phyloP scores from a whole-genome alignment of 768 basidiomycete species.

The Hysterangium stoloniferum region DNA sequence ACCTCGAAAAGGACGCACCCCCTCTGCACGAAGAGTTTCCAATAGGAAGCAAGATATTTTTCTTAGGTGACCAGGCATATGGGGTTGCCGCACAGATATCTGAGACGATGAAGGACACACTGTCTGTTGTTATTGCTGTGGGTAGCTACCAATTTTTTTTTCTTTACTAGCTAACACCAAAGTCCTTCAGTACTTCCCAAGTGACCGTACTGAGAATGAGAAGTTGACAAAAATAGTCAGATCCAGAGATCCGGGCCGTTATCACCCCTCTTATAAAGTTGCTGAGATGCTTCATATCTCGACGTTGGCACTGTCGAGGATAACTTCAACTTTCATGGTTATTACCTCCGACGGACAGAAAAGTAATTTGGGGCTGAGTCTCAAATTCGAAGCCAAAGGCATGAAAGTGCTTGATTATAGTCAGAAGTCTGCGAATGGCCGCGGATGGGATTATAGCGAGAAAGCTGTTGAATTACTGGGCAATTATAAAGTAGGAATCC shows the following conservation, averaged over 20 bases:
- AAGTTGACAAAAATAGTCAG: constrained; percentile 66
- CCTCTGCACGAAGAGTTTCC: constrained; percentile 87
- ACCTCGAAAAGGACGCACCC: constrained; percentile 72
- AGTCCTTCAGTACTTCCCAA: constrained; percentile 67
- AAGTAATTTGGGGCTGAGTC: constrained; percentile 83
- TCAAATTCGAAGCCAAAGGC: constrained; percentile 94
- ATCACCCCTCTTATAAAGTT: constrained; percentile 74
- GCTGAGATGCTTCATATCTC: constrained; percentile 69
- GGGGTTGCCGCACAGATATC: constrained; percentile 92
- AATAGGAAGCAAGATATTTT: constrained; percentile 85
- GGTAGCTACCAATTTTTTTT: constrained; percentile 20
- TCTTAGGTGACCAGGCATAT: constrained; percentile 90
- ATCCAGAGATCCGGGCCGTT: constrained; percentile 41
- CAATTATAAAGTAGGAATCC: constrained; percentile 64
- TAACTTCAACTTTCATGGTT: constrained; percentile 93
- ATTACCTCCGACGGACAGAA: constrained; percentile 68
- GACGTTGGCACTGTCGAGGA: constrained; percentile 74
- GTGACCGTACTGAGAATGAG: constrained; percentile 71
- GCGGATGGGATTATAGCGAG: constrained; percentile 90
- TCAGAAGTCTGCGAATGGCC: constrained; percentile 55
- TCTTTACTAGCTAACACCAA: constrained; percentile 5
- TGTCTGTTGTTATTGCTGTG: constrained; percentile 88
- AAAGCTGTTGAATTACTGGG: constrained; percentile 72
- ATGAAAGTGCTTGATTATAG: constrained; percentile 93
- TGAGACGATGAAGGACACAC: constrained; percentile 53